A percentile compares a stretch with the other conserved stretches of the same genome.
Conservation (phyloP, 768 basidiomycete genomes). For the Mycena rosella region DNA sequence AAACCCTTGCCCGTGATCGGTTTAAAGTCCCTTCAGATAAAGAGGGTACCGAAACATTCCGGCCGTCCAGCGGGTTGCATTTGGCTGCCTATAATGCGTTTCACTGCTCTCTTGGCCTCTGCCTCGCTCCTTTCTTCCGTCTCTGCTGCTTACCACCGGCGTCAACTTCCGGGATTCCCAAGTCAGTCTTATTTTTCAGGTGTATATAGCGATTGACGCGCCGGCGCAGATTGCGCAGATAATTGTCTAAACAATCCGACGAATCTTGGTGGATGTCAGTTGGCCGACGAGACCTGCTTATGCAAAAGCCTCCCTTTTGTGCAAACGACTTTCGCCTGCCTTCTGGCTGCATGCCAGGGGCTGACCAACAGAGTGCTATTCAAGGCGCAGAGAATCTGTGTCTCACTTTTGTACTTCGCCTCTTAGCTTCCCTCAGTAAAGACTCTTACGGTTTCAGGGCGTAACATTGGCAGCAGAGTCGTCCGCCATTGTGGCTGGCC, state of each 20-base stretch:
- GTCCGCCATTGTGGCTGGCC: slow-evolving; percentile 15
- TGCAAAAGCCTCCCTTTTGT: slow-evolving; percentile 29
- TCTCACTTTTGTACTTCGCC: slow-evolving; percentile 26
- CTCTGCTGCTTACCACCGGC: slow-evolving; percentile 13
- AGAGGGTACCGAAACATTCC: not conserved
- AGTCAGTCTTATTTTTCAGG: not conserved
- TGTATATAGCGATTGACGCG: not conserved
- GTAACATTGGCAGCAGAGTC: slow-evolving; percentile 30
- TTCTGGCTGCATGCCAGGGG: slow-evolving; percentile 21
- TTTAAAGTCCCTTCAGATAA: not conserved
- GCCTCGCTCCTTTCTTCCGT: slow-evolving; percentile 18
- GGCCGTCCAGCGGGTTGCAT: not conserved
- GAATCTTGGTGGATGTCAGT: slow-evolving; percentile 23
- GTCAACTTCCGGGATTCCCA: slow-evolving; percentile 30
- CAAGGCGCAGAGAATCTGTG: slow-evolving; percentile 25
- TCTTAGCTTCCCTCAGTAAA: slow-evolving; percentile 63
- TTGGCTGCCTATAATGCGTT: slow-evolving; percentile 13
- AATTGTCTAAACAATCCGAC: slow-evolving; percentile 27
- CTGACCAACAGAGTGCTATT: slow-evolving; percentile 28
- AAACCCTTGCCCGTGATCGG: not conserved
- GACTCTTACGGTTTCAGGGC: slow-evolving; percentile 7
- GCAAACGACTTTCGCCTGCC: slow-evolving; percentile 25
- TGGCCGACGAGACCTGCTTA: slow-evolving; percentile 15
- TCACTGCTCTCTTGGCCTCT: not conserved
- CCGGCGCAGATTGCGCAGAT: slow-evolving; percentile 22